phyloP scores from a whole-genome alignment of 495 filamentous ascomycete species.

The Penicillium ucsense region DNA sequence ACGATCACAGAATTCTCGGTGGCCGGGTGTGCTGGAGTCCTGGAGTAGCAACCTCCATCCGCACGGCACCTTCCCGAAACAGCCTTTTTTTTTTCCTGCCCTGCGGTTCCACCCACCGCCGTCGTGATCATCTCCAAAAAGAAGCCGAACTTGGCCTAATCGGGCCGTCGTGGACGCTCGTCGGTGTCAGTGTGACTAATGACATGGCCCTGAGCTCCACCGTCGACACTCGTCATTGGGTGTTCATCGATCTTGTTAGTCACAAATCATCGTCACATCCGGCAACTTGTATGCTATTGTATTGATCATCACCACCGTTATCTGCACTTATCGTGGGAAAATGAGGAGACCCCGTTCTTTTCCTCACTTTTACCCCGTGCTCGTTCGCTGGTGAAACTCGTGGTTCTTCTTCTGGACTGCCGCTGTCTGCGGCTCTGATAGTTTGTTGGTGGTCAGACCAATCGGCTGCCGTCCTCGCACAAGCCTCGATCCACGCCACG shows the following conservation, averaged over 20 bases:
- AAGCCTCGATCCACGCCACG: not conserved
- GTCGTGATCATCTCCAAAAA: no score
- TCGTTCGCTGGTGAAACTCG: no score
- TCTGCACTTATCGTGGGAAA: not conserved
- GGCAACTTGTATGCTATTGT: not conserved
- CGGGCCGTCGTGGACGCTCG: no score
- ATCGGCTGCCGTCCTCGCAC: not conserved
- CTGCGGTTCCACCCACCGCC: no score
- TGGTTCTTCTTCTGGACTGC: no score
- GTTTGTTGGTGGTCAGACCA: not conserved
- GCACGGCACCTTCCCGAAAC: constrained; percentile 1
- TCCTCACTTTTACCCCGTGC: no score
- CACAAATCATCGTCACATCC: not conserved
- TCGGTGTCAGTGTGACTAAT: no score
- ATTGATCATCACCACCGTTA: not conserved
- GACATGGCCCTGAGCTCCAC: not conserved
- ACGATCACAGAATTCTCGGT: not conserved
- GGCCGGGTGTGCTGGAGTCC: not conserved
- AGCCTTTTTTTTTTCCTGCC: not conserved
- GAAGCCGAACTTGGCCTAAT: no score
- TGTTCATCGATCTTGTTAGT: not conserved
- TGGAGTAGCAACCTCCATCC: not conserved
- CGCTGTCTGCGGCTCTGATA: not conserved
- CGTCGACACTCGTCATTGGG: not conserved
- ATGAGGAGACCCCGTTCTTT: no score